phyloP scores from a whole-genome alignment of 2,329 filamentous ascomycete genomes.

The Claviceps arundinis region DNA sequence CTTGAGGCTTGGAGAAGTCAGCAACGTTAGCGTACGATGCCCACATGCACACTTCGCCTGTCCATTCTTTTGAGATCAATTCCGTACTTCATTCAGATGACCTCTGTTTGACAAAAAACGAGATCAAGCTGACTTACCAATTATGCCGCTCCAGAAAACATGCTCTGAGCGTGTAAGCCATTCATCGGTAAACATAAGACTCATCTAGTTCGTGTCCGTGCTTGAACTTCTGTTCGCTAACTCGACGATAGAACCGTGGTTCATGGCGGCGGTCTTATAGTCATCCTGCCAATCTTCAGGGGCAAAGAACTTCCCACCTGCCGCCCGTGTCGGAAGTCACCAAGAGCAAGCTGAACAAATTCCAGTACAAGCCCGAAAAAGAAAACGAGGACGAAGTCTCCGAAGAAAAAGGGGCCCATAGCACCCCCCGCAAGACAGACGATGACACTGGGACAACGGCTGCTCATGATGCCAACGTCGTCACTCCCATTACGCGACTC shows the following conservation, averaged over 20 bases:
- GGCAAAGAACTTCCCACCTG: constrained; percentile 23
- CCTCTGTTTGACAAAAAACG: constrained; percentile 5
- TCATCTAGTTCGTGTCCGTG: not conserved
- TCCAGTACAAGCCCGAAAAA: constrained; percentile 24
- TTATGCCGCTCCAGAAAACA: constrained; percentile 29
- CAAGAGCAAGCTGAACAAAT: constrained; percentile 48
- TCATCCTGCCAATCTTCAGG: constrained; percentile 28
- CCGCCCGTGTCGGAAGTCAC: constrained; percentile 43
- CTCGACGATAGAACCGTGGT: constrained; percentile 20
- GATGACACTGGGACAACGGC: constrained; percentile 4
- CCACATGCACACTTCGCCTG: not conserved
- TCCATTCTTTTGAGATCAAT: not conserved
- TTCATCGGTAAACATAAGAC: constrained; percentile 17
- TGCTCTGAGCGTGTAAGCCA: constrained; percentile 23
- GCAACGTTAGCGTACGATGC: constrained; percentile 2
- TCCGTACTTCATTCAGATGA: constrained; percentile 4
- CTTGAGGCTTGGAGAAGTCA: not conserved
- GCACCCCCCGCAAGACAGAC: constrained; percentile 9
- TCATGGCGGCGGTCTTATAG: constrained; percentile 43
- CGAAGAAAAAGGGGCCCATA: constrained; percentile 1
- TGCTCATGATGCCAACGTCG: not conserved
- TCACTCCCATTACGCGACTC: constrained; percentile 38
- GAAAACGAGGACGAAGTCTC: constrained; percentile 10
- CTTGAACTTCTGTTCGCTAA: not conserved
- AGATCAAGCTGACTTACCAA: constrained; percentile 2